These are phyloP conservation scores for Pseudogymnoascus pannorum DNA, from an alignment of 2,329 filamentous ascomycete genomes.

Conservation along the genomic window DNA sequence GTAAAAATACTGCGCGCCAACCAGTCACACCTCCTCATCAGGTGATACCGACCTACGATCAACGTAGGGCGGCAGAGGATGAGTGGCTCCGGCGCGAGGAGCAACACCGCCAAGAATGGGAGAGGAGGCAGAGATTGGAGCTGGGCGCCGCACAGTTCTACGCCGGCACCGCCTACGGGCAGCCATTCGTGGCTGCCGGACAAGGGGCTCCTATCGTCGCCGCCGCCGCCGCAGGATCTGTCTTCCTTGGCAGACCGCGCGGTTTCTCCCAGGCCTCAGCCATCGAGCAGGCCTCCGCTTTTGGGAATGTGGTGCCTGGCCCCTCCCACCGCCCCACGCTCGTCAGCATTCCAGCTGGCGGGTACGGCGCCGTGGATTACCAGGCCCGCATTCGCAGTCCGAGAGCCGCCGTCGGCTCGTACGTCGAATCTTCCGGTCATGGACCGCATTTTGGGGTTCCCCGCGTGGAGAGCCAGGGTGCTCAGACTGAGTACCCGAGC, in stretches of 20 bases:
- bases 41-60: conserved; percentile 2
- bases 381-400: neutral
- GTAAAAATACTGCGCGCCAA: neutral
- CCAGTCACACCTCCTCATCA: neutral
- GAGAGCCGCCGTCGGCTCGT: neutral
- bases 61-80: neutral
- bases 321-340: neutral
- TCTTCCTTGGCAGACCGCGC: neutral
- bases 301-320: neutral
- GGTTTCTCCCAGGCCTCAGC: neutral
- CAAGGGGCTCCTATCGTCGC: neutral
- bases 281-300: conserved; percentile 3
- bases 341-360: conserved; percentile 1
- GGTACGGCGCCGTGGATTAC: neutral
- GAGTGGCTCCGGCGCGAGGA: conserved; percentile 5
- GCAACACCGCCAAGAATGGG: neutral
- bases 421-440: neutral
- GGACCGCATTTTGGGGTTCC: neutral
- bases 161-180: neutral
- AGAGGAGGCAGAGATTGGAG: neutral
- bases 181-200: neutral
- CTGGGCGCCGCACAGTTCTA: neutral
- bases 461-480: neutral
- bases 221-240: neutral
- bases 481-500: neutral